Evolutionary conservation across 2,329 filamentous ascomycete genomes (phyloP), one percentile per base, ranked within the genome.

Genomic region (Aphanoascus verrucosus): DNA sequence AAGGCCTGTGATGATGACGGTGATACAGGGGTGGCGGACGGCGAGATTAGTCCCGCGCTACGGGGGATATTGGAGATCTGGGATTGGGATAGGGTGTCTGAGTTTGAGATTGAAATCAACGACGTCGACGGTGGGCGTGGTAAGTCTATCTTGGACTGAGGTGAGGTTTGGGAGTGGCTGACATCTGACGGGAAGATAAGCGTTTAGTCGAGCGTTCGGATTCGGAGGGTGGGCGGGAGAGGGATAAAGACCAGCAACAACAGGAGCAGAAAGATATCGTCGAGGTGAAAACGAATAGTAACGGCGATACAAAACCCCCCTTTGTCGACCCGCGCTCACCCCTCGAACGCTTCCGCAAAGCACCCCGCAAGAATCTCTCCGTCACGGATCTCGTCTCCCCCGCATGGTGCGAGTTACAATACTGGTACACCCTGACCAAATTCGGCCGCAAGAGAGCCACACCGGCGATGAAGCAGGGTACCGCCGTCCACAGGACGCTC

Each of bases 401-500:
- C 1, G 84, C 90, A 6, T 98, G 93, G 93, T 98, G 93, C 67
- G 91, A 98, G 69, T 69, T 97, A 55, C 90, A 97, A 67, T 94
- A 95, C 63, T 89, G 83, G 75, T 96, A 94, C 70, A 87, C 82
- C 0, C 76, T 98, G 52, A 86, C 83, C 2, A 83, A 81, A 52
- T 81, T 84, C 63, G 93, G 91, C 0, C 80, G 80, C 54, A 90
- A 86, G 65, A 84, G 79, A 52, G 76, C 76, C 34, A 97, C 90
- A 0, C 69, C 79, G 1, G 88, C 88, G 0, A 98, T 98, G 93
- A 84, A 83, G 65, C 78, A 81, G 51, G 93, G 93, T 0, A 84
- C 81, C 37, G 81, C 77, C 37, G 80, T 97, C 9, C 93, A 98
- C 61, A 82, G 89, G 63, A 79, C 78, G 35, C 78, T 97, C 0